A percentile compares a stretch with the other conserved stretches of the same genome.
Conservation (phyloP, 1,284 basidiomycete species). For the Malassezia obtusa region DNA sequence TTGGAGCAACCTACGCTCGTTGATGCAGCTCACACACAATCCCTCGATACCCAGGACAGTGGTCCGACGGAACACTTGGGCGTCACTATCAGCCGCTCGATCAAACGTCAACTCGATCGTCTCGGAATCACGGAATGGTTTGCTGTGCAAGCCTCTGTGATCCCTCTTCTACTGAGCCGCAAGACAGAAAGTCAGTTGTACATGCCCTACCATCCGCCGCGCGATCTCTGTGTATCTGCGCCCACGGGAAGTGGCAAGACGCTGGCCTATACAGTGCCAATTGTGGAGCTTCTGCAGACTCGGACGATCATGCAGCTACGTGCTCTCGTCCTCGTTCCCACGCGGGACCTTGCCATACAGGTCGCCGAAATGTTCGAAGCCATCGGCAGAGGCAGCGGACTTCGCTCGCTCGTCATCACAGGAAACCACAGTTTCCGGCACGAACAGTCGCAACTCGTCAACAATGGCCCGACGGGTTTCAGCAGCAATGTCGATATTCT, state of each 20-base stretch:
- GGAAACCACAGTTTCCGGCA: slow-evolving; percentile 43
- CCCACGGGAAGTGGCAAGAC: slow-evolving; percentile 97
- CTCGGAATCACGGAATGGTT: slow-evolving; percentile 45
- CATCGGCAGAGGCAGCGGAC: slow-evolving; percentile 63
- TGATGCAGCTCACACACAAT: slow-evolving; percentile 21
- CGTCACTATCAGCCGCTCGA: slow-evolving; percentile 20
- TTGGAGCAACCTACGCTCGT: slow-evolving; percentile 28
- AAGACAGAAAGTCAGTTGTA: slow-evolving; percentile 53
- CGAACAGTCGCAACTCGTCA: slow-evolving; percentile 38
- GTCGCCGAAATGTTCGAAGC: slow-evolving; percentile 83
- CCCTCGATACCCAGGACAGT: slow-evolving; percentile 17
- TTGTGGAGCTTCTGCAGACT: slow-evolving; percentile 57
- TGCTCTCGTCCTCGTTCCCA: slow-evolving; percentile 86
- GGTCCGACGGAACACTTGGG: slow-evolving; percentile 18
- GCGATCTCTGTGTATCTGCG: slow-evolving; percentile 89
- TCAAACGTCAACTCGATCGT: slow-evolving; percentile 23
- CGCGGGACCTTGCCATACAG: slow-evolving; percentile 85
- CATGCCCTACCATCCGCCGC: slow-evolving; percentile 60
- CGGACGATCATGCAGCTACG: slow-evolving; percentile 56
- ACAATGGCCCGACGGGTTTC: not conserved
- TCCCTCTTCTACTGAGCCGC: slow-evolving; percentile 61
- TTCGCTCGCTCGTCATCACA: slow-evolving; percentile 58
- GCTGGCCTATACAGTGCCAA: slow-evolving; percentile 81
- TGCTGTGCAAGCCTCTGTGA: slow-evolving; percentile 68
- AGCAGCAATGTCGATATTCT: slow-evolving; percentile 65